A percentile compares a stretch with the other conserved stretches of the same genome.
Evolutionary conservation across 768 basidiomycete species (phyloP).

Genomic region (Artomyces pyxidatus): DNA sequence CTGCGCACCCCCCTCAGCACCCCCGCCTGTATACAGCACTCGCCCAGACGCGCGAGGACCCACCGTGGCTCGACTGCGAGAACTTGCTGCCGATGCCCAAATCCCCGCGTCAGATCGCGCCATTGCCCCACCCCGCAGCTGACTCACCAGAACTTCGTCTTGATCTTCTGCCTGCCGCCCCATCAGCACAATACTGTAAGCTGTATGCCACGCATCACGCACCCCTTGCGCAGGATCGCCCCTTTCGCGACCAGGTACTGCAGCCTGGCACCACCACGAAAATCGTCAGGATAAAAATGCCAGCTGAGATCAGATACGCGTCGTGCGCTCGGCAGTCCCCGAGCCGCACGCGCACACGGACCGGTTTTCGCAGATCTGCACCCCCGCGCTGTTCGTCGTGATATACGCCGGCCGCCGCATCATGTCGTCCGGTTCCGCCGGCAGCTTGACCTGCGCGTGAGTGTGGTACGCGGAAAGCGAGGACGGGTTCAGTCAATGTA

Average conservation of each 20-base stretch:
- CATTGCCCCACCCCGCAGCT: background rate
- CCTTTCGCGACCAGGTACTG: constrained; percentile 87
- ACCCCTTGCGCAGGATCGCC: constrained; percentile 82
- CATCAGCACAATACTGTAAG: constrained; percentile 14
- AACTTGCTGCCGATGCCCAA: constrained; percentile 47
- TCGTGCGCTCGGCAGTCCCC: background rate
- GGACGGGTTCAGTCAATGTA: too few relatives aligned
- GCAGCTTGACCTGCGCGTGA: constrained; percentile 79
- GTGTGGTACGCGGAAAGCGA: too few relatives aligned
- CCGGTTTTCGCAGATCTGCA: constrained; percentile 81
- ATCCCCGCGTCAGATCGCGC: background rate
- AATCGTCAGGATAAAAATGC: constrained; percentile 2
- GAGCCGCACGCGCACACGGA: constrained; percentile 17
- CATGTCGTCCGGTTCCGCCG: constrained; percentile 80
- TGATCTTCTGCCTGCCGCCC: constrained; percentile 60
- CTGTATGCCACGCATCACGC: constrained; percentile 20
- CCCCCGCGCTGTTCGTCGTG: constrained; percentile 64
- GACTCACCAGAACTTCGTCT: constrained; percentile 74
- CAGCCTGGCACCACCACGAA: constrained; percentile 42
- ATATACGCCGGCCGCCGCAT: constrained; percentile 83
- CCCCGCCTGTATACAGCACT: too few relatives aligned
- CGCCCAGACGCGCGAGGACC: too few relatives aligned
- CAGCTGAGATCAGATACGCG: background rate
- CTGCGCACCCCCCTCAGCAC: constrained; percentile 27
- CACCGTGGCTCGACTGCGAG: constrained; percentile 49